Conservation (phyloP, 805 yeast species). For the Millerozyma acaciae region DNA sequence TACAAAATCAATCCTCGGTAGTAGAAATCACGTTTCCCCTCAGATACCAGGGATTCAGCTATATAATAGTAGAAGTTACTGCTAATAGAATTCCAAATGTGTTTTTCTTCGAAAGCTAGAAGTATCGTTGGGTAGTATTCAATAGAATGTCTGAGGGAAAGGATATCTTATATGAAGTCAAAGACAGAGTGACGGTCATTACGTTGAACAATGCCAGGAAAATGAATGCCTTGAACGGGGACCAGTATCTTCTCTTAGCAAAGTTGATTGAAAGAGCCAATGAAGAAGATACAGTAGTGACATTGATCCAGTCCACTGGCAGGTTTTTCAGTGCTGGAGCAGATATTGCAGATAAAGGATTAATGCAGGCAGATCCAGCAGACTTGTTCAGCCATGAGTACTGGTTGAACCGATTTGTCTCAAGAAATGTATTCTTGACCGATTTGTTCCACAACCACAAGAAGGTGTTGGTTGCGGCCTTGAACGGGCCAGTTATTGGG, state of each 20-base stretch:
- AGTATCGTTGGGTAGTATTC: too few relatives aligned
- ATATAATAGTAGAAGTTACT: background rate
- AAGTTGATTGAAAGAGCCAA: conserved; percentile 60
- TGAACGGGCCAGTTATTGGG: conserved; percentile 88
- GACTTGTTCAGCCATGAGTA: conserved; percentile 33
- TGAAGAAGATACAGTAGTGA: conserved; percentile 52
- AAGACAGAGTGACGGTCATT: conserved; percentile 54
- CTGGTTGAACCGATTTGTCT: conserved; percentile 59
- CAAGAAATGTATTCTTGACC: conserved; percentile 68
- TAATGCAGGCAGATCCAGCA: conserved; percentile 24
- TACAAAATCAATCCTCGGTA: background rate
- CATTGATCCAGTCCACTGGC: conserved; percentile 69
- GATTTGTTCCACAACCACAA: conserved; percentile 64
- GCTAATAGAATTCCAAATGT: too few relatives aligned
- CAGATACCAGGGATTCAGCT: background rate
- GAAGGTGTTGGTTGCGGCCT: conserved; percentile 66
- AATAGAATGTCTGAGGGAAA: conserved; percentile 15
- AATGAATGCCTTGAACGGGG: conserved; percentile 64
- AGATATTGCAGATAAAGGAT: conserved; percentile 46
- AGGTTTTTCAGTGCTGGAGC: conserved; percentile 85
- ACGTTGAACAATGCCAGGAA: conserved; percentile 58
- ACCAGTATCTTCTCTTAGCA: conserved; percentile 60
- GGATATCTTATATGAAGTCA: conserved; percentile 38
- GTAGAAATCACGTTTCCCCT: background rate
- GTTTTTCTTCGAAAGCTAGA: too few relatives aligned